Evolutionary conservation across 176 grass and related monocot species (phyloP), one percentile per base, ranked within the genome.

Genomic region (Panicum miliaceum): DNA sequence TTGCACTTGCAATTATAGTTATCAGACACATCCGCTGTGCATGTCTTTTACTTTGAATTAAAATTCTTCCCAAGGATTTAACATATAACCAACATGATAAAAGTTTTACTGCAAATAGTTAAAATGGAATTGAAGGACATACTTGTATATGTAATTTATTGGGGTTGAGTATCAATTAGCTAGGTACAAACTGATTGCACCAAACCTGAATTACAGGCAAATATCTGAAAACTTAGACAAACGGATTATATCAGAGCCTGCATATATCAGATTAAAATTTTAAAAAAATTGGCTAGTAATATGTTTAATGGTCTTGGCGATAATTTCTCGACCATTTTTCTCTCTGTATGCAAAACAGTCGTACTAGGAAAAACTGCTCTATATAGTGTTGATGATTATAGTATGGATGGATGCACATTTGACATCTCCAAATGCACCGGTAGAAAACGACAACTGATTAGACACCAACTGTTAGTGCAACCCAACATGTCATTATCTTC

Each of bases 381-480:
- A 75, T 12, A 52, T 1, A 35, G 48, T n/a, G 18, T 58, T 66
- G 10, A 34, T 16, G 16, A 15, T 7, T 71, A 46, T 46, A 38
- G 45, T 13, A 79, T 51, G 42, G 4, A 50, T 47, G 23, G 32
- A 67, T 35, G 46, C 22, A 69, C 10, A 40, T 68, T 27, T 57
- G 47, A 80, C 36, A 19, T 70, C 22, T 69, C 35, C 53, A 70
- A 41, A 56, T 56, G 64, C 16, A 79, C 63, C 32, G 32, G 58
- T 57, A 32, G 78, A 75, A 68, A 81, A 66, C 29, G 77, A 81
- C 59, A 75, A 5, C 37, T 67, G 77, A 80, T 65, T 42, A 23
- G 68, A 81, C 68, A 25, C 46, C 37, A 64, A 43, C 47, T 18
- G 36, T 2, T 22, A 22, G 37, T 41, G 16, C 34, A 76, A 34